Conservation (phyloP, 306 rosid species). For the Citrullus amarus region DNA sequence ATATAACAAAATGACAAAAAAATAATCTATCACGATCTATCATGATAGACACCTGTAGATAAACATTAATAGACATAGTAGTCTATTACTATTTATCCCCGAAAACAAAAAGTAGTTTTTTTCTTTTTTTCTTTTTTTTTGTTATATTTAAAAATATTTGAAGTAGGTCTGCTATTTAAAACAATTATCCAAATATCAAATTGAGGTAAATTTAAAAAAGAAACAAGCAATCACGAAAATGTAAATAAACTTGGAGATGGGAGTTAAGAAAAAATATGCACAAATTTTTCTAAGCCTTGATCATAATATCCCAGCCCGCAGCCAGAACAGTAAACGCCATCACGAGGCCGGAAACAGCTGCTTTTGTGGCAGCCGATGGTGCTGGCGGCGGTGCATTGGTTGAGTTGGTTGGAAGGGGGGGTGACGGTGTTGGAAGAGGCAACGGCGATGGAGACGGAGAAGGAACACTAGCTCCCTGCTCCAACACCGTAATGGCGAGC, state of each 20-base stretch:
- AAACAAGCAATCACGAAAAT: neutral
- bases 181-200: too few relatives aligned
- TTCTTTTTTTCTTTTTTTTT: too few relatives aligned
- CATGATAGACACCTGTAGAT: too few relatives aligned
- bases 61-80: too few relatives aligned
- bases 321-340: neutral
- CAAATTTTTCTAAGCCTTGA: neutral
- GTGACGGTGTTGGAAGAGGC: neutral
- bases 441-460: neutral
- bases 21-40: too few relatives aligned
- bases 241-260: neutral
- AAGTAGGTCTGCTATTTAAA: too few relatives aligned
- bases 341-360: neutral
- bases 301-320: neutral
- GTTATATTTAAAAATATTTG: too few relatives aligned
- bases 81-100: too few relatives aligned
- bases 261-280: neutral
- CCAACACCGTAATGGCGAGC: conserved; percentile 29
- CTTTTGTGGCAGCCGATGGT: neutral
- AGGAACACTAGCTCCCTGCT: neutral
- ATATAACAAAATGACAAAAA: too few relatives aligned
- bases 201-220: neutral
- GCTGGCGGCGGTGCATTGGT: neutral
- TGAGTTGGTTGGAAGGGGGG: neutral
- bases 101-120: too few relatives aligned